Conservation (phyloP, 192 early-diverging fungal genomes). For the Dimargaris verticillata region DNA sequence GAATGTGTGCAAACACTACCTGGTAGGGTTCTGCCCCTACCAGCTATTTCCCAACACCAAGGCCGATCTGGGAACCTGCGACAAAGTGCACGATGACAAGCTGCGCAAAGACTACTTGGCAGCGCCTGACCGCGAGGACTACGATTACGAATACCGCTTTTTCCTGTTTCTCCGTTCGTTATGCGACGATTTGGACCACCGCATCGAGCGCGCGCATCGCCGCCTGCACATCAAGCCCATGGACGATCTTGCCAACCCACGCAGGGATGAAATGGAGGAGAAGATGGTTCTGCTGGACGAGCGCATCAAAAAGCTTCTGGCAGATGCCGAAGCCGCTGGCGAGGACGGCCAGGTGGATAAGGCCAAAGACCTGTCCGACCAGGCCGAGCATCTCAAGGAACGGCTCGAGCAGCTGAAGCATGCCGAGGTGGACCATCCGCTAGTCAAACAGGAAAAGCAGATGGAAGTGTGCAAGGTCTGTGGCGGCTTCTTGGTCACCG, state of each 20-base stretch:
- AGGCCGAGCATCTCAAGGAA: conserved; percentile 49
- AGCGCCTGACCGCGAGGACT: conserved; percentile 41
- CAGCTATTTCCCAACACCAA: conserved; percentile 79
- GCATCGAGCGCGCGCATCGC: conserved; percentile 49
- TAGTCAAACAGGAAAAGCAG: conserved; percentile 52
- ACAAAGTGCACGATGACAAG: conserved; percentile 68
- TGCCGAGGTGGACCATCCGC: conserved; percentile 23
- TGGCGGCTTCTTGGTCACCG: conserved; percentile 66
- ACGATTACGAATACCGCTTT: conserved; percentile 61
- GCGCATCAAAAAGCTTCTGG: conserved; percentile 49
- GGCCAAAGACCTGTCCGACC: conserved; percentile 39
- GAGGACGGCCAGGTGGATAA: conserved; percentile 58
- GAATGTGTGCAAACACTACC: conserved; percentile 58
- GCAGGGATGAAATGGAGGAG: conserved; percentile 66
- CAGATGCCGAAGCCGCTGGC: conserved; percentile 53
- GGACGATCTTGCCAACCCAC: conserved; percentile 38
- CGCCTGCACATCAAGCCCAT: conserved; percentile 47
- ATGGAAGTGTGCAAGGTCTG: conserved; percentile 75
- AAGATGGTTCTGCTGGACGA: conserved; percentile 63
- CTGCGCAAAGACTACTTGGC: conserved; percentile 42
- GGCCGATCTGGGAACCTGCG: conserved; percentile 62
- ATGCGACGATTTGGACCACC: conserved; percentile 48
- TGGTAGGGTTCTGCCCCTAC: conserved; percentile 70
- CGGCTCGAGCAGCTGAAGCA: conserved; percentile 35
- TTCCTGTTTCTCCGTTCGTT: conserved; percentile 44